Evolutionary conservation across 305 asterid genomes (phyloP), one percentile per base, ranked within the genome.

Genomic region (Fraxinus albicans): DNA sequence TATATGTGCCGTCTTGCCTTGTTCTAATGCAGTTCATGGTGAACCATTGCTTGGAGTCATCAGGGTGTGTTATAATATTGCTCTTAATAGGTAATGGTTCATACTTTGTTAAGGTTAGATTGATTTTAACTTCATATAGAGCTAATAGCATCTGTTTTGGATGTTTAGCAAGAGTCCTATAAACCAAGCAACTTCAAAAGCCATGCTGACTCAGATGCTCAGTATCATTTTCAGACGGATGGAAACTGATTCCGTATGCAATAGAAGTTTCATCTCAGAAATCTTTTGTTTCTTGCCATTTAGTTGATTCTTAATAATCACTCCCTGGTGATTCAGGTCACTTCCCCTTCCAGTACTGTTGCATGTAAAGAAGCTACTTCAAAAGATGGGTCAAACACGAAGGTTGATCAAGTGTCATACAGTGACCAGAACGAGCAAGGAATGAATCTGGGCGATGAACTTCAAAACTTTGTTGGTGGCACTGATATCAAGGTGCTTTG

Each of bases 181-280:
- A 84, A 97, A 97, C 92, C 99, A 97, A 92, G 98, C 98, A 73
- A 97, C 99, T 34, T 86, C 99, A 78, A 97, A 94, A 86, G 99
- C 99, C 86, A 97, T 95, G 99, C 84, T 97, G 80, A 95, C 99
- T 25, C 99, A 97, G 85, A 97, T 97, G 97, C 93, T 97, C 86
- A 94, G 98, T 84, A 90, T 91, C 80, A 89, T 95, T 84, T 91
- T 95, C 82, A 92, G 97, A 88, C 92, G 99, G 80, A 94, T 95
- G 96, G 98, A 95, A 91, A 87, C 91, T 83, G 96, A 94, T 86
- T 90, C 83, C 92, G 99, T 95, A 91, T 82, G 92, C 82, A 58
- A 77, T 72, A 55, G 50, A 80, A 77, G 72, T 73, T 76, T 78
- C 55, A 78, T 82, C n/a, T 78, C 40, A 36, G 65, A 50, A 81